Conservation (phyloP, 2,329 filamentous ascomycete genomes). For the Penicillium sp. region DNA sequence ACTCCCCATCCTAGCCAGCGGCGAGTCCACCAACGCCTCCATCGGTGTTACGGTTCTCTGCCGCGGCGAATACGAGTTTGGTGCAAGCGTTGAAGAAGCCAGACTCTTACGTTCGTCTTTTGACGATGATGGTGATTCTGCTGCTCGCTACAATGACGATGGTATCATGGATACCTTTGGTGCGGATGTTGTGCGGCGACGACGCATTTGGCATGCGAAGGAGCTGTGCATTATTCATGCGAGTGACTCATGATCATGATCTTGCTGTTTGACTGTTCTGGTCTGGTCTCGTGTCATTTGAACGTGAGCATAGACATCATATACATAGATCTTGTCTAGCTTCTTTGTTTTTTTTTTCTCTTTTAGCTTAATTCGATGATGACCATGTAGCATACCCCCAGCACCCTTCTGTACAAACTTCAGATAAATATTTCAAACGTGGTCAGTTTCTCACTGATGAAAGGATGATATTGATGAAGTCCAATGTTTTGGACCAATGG, state of each 20-base stretch:
- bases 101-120: constrained; percentile 44
- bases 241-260: constrained; percentile 5
- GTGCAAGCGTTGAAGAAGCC: constrained; percentile 77
- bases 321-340: not conserved
- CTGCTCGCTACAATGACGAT: constrained; percentile 26
- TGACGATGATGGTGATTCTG: constrained; percentile 11
- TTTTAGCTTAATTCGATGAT: constrained; percentile 6
- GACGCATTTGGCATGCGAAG: constrained; percentile 46
- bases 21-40: constrained; percentile 58
- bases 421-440: not conserved
- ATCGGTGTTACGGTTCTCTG: constrained; percentile 74
- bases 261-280: not conserved
- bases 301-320: not conserved
- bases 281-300: not conserved
- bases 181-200: constrained; percentile 38
- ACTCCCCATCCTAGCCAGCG: constrained; percentile 61
- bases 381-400: constrained; percentile 33
- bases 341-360: not conserved
- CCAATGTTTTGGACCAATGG: not conserved
- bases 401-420: constrained; percentile 43
- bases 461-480: not conserved
- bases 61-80: constrained; percentile 77
- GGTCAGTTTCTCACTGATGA: no score
- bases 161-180: constrained; percentile 40
- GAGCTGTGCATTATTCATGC: constrained; percentile 48